phyloP scores from a whole-genome alignment of 2,329 filamentous ascomycete species.

The Exophiala spinifera region DNA sequence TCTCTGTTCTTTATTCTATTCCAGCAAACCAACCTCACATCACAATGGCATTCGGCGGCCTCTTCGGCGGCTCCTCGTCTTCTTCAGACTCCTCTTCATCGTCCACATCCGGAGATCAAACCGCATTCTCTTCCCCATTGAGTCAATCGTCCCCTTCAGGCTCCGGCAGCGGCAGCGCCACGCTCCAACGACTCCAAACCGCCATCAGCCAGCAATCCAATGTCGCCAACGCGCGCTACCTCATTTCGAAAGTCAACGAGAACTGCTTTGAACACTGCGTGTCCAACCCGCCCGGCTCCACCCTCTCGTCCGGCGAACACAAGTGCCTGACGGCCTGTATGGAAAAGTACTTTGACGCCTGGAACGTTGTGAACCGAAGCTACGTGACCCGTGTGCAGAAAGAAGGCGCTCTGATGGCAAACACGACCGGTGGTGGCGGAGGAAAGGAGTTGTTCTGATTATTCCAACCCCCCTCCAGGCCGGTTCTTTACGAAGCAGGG shows the following conservation, averaged over 20 bases:
- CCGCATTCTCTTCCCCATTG: conserved; percentile 7
- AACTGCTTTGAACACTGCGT: conserved; percentile 79
- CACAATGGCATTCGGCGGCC: conserved; percentile 36
- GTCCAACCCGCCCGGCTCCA: conserved; percentile 61
- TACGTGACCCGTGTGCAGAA: conserved; percentile 65
- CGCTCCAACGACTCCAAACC: conserved; percentile 43
- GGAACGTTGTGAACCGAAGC: conserved; percentile 69
- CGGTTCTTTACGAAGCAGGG: not conserved
- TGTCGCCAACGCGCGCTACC: conserved; percentile 64
- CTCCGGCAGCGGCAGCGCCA: conserved; percentile 7
- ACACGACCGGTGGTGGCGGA: not conserved
- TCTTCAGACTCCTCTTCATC: conserved; percentile 13
- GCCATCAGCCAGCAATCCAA: conserved; percentile 62
- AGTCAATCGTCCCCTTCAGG: not conserved
- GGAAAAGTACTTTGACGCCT: conserved; percentile 79
- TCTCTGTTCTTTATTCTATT: too few relatives aligned
- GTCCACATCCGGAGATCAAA: conserved; percentile 12
- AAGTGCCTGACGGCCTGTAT: conserved; percentile 72
- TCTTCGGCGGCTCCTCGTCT: conserved; percentile 33
- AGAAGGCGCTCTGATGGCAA: conserved; percentile 40
- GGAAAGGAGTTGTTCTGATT: conserved; percentile 23
- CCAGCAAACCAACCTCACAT: conserved; percentile 4
- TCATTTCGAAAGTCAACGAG: conserved; percentile 78
- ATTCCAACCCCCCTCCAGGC: too few relatives aligned
- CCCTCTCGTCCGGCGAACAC: conserved; percentile 65